Evolutionary conservation across 345 rosid species (phyloP).

Genomic region (Arabidopsis thaliana): DNA sequence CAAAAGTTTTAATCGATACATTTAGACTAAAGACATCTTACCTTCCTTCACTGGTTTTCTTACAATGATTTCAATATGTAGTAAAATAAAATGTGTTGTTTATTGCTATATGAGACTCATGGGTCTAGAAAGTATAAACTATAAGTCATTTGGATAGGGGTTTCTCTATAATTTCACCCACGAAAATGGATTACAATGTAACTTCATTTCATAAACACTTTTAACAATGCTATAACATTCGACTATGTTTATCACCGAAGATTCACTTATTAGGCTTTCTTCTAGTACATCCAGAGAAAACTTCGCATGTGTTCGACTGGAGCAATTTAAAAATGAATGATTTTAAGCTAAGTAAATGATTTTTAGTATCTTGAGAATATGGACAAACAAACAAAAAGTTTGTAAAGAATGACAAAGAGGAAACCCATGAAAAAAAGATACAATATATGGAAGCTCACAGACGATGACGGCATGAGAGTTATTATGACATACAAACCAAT

Average conservation of each 20-base stretch:
- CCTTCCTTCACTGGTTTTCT: neutral
- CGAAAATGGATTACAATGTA: neutral
- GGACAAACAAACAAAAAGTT: neutral
- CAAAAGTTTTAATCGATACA: conserved; percentile 33
- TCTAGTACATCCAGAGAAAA: no score
- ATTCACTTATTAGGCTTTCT: no score
- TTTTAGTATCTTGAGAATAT: no score
- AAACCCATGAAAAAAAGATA: neutral
- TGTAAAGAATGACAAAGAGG: neutral
- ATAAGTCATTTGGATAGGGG: neutral
- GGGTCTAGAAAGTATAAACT: neutral
- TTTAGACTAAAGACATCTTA: conserved; percentile 17
- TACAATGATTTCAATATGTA: no score
- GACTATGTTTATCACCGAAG: no score
- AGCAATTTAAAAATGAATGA: no score
- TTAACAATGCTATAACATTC: neutral
- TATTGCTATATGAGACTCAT: neutral
- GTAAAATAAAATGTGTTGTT: neutral
- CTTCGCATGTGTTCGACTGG: no score
- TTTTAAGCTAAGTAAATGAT: no score
- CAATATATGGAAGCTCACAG: neutral
- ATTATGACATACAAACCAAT: neutral
- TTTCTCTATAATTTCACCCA: neutral
- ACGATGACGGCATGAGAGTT: neutral
- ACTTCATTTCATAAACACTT: neutral